Evolutionary conservation across 2,329 filamentous ascomycete genomes (phyloP).

Genomic region (Rutstroemia sp.): DNA sequence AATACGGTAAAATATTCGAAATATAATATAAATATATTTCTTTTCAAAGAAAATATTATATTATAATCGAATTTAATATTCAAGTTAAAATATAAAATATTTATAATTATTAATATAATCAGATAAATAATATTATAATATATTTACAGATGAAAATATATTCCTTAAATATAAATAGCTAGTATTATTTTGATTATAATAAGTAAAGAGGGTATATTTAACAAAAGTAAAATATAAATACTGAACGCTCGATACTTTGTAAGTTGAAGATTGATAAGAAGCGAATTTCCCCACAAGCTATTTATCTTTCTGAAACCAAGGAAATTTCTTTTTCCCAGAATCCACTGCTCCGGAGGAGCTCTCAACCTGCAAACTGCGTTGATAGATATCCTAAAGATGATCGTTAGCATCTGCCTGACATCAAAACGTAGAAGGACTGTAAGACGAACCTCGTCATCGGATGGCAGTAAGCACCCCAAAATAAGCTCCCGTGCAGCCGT

Average conservation of each 20-base stretch:
- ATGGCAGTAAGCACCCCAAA: constrained; percentile 71
- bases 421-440: neutral
- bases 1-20: too few species aligned
- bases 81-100: too few species aligned
- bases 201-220: neutral
- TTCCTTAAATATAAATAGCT: too few species aligned
- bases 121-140: too few species aligned
- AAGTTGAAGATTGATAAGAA: neutral
- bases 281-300: neutral
- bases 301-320: constrained; percentile 44
- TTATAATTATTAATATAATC: too few species aligned
- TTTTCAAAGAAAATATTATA: too few species aligned
- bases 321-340: constrained; percentile 55
- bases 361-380: constrained; percentile 53
- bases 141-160: too few species aligned
- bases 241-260: neutral
- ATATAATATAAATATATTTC: too few species aligned
- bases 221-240: neutral
- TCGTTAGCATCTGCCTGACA: constrained; percentile 3
- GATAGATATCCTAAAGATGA: constrained; percentile 51
- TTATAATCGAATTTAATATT: too few species aligned
- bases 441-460: constrained; percentile 75
- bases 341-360: constrained; percentile 41
- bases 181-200: too few species aligned
- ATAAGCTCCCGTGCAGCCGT: constrained; percentile 68